Conservation (phyloP, 257 asterid species). For the Penstemon newberryi region DNA sequence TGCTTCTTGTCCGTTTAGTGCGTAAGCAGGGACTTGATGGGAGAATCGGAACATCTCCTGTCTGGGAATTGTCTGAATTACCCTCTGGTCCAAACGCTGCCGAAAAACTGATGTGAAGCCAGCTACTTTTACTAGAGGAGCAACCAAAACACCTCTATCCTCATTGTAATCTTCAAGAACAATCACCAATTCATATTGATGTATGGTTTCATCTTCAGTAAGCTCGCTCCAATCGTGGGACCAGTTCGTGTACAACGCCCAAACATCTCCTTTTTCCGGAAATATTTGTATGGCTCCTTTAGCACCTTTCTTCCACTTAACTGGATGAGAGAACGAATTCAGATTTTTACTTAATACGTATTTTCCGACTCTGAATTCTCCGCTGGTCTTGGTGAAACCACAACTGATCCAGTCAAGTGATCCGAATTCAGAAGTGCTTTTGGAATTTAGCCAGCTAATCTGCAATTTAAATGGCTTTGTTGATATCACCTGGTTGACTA, state of each 20-base stretch:
- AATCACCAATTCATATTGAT: slow-evolving; percentile 60
- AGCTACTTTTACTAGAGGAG: slow-evolving; percentile 60
- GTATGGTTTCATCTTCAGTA: slow-evolving; percentile 48
- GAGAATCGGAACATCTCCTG: slow-evolving; percentile 75
- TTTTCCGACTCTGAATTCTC: slow-evolving; percentile 59
- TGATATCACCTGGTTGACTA: slow-evolving; percentile 36
- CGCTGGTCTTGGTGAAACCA: slow-evolving; percentile 60
- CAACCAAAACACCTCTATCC: slow-evolving; percentile 46
- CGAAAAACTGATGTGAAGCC: slow-evolving; percentile 64
- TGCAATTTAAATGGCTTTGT: slow-evolving; percentile 34
- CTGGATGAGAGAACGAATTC: slow-evolving; percentile 64
- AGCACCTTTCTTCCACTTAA: slow-evolving; percentile 52
- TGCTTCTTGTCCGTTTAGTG: slow-evolving; percentile 54
- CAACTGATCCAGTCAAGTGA: slow-evolving; percentile 33
- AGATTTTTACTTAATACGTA: slow-evolving; percentile 30
- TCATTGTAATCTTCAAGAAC: slow-evolving; percentile 54
- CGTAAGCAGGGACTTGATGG: slow-evolving; percentile 61
- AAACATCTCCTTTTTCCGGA: slow-evolving; percentile 66
- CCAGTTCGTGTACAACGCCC: slow-evolving; percentile 82
- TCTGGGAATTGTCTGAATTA: slow-evolving; percentile 40
- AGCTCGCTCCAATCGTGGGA: slow-evolving; percentile 62
- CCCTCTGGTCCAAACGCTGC: slow-evolving; percentile 34
- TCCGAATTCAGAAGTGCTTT: slow-evolving; percentile 33
- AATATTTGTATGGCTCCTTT: slow-evolving; percentile 54
- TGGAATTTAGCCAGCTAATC: slow-evolving; percentile 46